Conservation (phyloP, 495 filamentous ascomycete genomes). For the Penicillium salamii region DNA sequence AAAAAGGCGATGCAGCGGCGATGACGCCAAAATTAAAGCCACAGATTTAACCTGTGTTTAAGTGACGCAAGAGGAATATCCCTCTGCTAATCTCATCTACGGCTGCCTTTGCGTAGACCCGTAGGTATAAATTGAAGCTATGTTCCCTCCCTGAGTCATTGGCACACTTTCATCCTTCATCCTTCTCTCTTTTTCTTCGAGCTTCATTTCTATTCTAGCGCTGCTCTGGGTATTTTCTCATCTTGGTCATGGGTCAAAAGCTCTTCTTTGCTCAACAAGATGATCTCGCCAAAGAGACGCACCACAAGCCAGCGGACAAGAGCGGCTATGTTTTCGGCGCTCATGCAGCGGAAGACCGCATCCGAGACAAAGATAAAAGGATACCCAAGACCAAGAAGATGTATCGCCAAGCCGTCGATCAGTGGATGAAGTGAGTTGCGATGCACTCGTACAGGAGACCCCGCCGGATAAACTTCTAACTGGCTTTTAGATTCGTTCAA, state of each 20-base stretch:
- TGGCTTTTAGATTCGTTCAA: conserved; percentile 8
- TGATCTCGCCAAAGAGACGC: conserved; percentile 4
- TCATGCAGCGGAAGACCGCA: conserved; percentile 5
- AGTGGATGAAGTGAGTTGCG: conserved; percentile 14
- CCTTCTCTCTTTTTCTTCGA: background rate
- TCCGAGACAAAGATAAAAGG: conserved; percentile 11
- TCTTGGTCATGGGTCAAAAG: background rate
- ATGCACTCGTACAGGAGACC: background rate
- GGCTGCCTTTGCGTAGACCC: too few relatives aligned
- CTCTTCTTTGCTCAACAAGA: background rate
- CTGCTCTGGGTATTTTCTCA: background rate
- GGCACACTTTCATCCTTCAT: background rate
- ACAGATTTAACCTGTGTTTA: too few relatives aligned
- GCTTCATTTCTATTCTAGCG: background rate
- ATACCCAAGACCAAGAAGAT: conserved; percentile 14
- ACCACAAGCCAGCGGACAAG: background rate
- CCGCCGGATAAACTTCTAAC: conserved; percentile 2
- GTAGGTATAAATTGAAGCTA: too few relatives aligned
- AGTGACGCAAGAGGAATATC: too few relatives aligned
- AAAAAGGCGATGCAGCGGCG: too few relatives aligned
- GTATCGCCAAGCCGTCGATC: background rate
- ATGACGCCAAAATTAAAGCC: too few relatives aligned
- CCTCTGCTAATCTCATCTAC: too few relatives aligned
- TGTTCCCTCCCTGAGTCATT: too few relatives aligned
- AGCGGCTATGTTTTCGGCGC: conserved; percentile 9